phyloP scores from a whole-genome alignment of 768 basidiomycete species.

The Xerocomellus dryophilus region DNA sequence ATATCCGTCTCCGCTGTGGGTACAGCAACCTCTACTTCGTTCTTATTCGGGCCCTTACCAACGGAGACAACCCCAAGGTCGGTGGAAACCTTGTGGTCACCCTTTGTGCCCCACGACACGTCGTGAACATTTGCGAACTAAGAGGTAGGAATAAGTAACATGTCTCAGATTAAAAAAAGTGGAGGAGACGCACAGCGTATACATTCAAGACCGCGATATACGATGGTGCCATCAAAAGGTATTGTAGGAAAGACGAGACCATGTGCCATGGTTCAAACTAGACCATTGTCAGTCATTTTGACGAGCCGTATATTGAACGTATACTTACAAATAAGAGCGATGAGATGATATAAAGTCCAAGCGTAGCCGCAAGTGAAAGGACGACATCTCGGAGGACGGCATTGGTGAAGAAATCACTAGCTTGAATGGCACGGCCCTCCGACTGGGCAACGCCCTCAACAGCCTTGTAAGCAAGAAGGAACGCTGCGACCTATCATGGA shows the following conservation, averaged over 20 bases:
- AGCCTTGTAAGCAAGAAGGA: constrained; percentile 82
- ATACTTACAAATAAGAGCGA: constrained; percentile 79
- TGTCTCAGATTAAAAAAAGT: not conserved
- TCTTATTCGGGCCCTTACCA: constrained; percentile 54
- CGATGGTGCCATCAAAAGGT: constrained; percentile 86
- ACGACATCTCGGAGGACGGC: constrained; percentile 83
- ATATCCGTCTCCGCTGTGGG: constrained; percentile 89
- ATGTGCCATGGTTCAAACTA: constrained; percentile 98
- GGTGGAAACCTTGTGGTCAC: constrained; percentile 79
- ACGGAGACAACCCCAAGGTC: constrained; percentile 81
- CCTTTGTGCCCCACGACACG: constrained; percentile 95
- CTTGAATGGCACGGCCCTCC: constrained; percentile 44
- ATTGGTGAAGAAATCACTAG: constrained; percentile 71
- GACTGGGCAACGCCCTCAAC: constrained; percentile 55
- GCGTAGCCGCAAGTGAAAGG: constrained; percentile 79
- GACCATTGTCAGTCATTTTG: not conserved
- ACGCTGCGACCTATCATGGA: constrained; percentile 58
- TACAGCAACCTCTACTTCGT: constrained; percentile 82
- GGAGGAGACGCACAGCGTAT: constrained; percentile 53
- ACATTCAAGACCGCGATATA: constrained; percentile 94
- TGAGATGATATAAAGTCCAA: constrained; percentile 83
- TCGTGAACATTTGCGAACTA: constrained; percentile 89
- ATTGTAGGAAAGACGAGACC: constrained; percentile 95
- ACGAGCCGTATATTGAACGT: not conserved
- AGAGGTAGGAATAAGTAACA: not conserved